Conservation (phyloP, 495 filamentous ascomycete species). For the Daldinia caldariorum region DNA sequence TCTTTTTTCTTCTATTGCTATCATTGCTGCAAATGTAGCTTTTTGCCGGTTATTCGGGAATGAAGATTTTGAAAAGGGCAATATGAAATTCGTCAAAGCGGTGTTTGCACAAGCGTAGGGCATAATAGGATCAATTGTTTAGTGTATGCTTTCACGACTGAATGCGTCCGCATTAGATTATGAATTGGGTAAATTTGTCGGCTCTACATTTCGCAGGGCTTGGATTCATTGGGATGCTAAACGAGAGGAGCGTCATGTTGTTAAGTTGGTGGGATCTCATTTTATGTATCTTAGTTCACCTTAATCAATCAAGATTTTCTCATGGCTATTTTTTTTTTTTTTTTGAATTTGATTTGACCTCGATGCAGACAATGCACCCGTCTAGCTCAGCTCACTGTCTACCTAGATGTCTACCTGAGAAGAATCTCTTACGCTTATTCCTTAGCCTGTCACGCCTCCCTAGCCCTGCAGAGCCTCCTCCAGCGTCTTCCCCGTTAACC, state of each 20-base stretch:
- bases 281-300: background rate
- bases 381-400: no score
- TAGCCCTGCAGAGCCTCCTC: slow-evolving; percentile 49
- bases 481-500: slow-evolving; percentile 55
- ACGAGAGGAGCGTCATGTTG: background rate
- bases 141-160: background rate
- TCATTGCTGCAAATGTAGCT: background rate
- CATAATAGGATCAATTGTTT: background rate
- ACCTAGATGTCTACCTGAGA: no score
- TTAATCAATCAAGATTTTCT: background rate
- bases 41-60: background rate
- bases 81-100: background rate
- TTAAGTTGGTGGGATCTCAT: background rate
- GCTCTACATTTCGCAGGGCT: background rate
- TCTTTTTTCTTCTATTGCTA: background rate
- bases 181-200: background rate
- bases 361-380: no score
- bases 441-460: background rate
- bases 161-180: background rate
- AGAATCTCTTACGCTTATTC: background rate
- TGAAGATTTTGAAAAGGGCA: background rate
- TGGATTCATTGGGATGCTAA: background rate
- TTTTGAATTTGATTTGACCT: no score
- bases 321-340: no score
- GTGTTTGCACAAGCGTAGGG: background rate